Conservation (phyloP, 306 rosid genomes). For the Morella rubra region DNA sequence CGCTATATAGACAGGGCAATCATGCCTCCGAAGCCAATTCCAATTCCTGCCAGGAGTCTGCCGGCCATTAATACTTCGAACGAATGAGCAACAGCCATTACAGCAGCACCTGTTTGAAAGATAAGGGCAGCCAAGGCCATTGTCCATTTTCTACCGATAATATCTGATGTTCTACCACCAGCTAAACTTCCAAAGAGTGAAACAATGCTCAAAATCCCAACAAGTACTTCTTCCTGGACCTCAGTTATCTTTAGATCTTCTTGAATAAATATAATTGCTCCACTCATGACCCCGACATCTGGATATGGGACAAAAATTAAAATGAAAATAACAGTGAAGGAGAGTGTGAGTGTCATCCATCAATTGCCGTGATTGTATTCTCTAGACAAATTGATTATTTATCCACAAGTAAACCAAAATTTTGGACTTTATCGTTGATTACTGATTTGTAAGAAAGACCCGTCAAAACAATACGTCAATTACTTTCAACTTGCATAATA, state of each 20-base stretch:
- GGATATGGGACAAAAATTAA: slow-evolving; percentile 23
- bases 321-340: too few relatives aligned
- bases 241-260: slow-evolving; percentile 83
- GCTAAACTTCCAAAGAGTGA: slow-evolving; percentile 88
- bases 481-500: background rate
- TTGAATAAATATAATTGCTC: slow-evolving; percentile 85
- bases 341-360: too few relatives aligned
- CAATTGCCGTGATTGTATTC: too few relatives aligned
- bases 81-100: slow-evolving; percentile 82
- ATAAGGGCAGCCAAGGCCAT: slow-evolving; percentile 82
- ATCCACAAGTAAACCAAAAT: background rate
- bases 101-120: slow-evolving; percentile 72
- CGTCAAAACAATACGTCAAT: background rate
- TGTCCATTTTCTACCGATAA: slow-evolving; percentile 91
- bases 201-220: slow-evolving; percentile 83
- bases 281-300: slow-evolving; percentile 99
- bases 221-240: slow-evolving; percentile 71
- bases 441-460: background rate
- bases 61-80: slow-evolving; percentile 62
- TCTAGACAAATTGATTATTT: too few relatives aligned
- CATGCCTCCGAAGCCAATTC: slow-evolving; percentile 91
- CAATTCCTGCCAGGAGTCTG: slow-evolving; percentile 80
- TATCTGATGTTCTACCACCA: slow-evolving; percentile 87
- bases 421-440: background rate
- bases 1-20: slow-evolving; percentile 82